Evolutionary conservation across 2,329 filamentous ascomycete genomes (phyloP).

Genomic region (Rhynchosporium secalis): DNA sequence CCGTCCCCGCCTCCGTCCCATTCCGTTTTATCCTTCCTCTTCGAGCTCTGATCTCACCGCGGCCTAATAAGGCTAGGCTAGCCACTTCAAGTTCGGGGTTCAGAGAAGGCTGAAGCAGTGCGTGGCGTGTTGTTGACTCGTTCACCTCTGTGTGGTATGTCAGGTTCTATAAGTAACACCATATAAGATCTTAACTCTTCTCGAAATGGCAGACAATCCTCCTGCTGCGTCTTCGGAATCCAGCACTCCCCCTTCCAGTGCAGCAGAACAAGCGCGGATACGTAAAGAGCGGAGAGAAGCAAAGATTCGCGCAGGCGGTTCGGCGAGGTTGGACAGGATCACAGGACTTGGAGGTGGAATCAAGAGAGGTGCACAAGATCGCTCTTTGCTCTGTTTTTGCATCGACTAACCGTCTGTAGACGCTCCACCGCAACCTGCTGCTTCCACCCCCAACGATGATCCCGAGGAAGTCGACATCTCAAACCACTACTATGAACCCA

Average conservation of each 20-base stretch:
- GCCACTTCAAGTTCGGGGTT: too few species aligned
- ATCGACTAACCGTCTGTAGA: constrained; percentile 33
- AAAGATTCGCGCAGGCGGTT: constrained; percentile 72
- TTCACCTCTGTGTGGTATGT: too few species aligned
- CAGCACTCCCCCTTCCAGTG: constrained; percentile 42
- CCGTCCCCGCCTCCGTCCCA: too few species aligned
- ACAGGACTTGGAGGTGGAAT: constrained; percentile 65
- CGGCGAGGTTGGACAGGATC: constrained; percentile 71
- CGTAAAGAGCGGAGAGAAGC: constrained; percentile 78
- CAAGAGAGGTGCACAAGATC: constrained; percentile 43
- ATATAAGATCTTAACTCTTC: too few species aligned
- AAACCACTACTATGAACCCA: constrained; percentile 64
- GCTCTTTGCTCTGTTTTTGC: background rate
- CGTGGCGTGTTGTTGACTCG: background rate
- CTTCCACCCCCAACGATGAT: constrained; percentile 49
- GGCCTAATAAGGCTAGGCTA: background rate
- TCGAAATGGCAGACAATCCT: constrained; percentile 37
- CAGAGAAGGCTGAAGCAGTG: background rate
- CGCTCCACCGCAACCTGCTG: constrained; percentile 41
- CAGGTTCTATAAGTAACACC: too few species aligned
- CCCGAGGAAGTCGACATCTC: constrained; percentile 80
- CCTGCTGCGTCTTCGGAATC: constrained; percentile 27
- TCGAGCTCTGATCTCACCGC: background rate
- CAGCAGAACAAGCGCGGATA: constrained; percentile 67
- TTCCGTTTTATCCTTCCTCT: too few species aligned